Evolutionary conservation across 192 early-diverging fungal genomes (phyloP).

Genomic region (Backusella liffmaniae): DNA sequence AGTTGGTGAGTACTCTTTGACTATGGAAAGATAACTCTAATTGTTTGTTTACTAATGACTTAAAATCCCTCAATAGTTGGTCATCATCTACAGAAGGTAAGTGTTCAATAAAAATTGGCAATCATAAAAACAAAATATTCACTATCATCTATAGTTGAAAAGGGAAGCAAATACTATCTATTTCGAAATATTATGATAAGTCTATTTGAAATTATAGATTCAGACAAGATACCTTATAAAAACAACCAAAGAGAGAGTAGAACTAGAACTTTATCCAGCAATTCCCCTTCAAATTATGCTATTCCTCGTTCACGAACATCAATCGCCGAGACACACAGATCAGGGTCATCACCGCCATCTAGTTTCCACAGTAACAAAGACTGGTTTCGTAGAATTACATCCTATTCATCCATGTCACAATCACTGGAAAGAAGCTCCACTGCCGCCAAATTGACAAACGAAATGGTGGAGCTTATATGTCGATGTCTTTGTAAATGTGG

Average conservation of each 20-base stretch:
- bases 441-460: constrained; percentile 12
- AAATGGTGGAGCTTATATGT: constrained; percentile 22
- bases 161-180: constrained; percentile 47
- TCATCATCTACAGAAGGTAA: constrained; percentile 36
- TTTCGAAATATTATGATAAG: constrained; percentile 40
- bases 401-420: not conserved
- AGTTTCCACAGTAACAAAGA: not conserved
- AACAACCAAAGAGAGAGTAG: not conserved
- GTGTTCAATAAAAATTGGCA: not conserved
- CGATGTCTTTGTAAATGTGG: constrained; percentile 43
- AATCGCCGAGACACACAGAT: not conserved
- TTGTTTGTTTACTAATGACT: not conserved
- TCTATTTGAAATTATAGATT: constrained; percentile 46
- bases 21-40: not conserved
- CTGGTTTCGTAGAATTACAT: not conserved
- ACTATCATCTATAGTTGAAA: constrained; percentile 36
- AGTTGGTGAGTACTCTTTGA: constrained; percentile 30
- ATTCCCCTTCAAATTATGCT: not conserved
- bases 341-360: not conserved
- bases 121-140: not conserved
- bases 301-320: not conserved
- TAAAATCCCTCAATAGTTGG: constrained; percentile 6
- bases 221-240: constrained; percentile 38
- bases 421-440: not conserved
- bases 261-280: not conserved